Evolutionary conservation across 805 yeast species (phyloP).

Genomic region (Kodamaea laetipori): DNA sequence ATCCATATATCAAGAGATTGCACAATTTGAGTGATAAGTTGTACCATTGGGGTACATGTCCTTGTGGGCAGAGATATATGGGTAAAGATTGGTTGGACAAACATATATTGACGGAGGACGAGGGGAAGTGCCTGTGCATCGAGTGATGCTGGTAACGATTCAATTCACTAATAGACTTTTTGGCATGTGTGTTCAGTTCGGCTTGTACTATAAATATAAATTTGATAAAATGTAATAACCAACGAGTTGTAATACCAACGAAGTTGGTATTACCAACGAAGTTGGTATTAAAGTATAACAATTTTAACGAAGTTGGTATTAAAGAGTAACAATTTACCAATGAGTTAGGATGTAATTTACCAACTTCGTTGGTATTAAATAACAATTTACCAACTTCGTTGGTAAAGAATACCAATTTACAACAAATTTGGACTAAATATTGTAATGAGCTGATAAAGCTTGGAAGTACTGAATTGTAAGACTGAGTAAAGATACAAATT

Average conservation of each 20-base stretch:
- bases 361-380: too few species aligned
- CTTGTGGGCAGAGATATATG: slow-evolving; percentile 37
- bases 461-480: too few species aligned
- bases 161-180: slow-evolving; percentile 5
- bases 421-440: too few species aligned
- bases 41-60: slow-evolving; percentile 52
- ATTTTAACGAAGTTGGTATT: too few species aligned
- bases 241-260: background rate
- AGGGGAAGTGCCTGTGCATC: slow-evolving; percentile 21
- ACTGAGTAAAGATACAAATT: too few species aligned
- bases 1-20: slow-evolving; percentile 42
- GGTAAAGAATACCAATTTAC: too few species aligned
- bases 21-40: slow-evolving; percentile 58
- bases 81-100: slow-evolving; percentile 40
- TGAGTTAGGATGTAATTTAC: too few species aligned
- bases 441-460: too few species aligned
- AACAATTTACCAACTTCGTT: too few species aligned
- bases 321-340: too few species aligned
- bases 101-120: slow-evolving; percentile 28
- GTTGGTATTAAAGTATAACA: too few species aligned
- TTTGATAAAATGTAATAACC: background rate
- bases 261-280: too few species aligned
- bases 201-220: slow-evolving; percentile 2
- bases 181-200: slow-evolving; percentile 6
- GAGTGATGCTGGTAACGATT: slow-evolving; percentile 5